Percentiles rank a stretch among this genome's conserved stretches.
Conservation (phyloP, 805 yeast genomes). For the Candida pseudoglaebosa region DNA sequence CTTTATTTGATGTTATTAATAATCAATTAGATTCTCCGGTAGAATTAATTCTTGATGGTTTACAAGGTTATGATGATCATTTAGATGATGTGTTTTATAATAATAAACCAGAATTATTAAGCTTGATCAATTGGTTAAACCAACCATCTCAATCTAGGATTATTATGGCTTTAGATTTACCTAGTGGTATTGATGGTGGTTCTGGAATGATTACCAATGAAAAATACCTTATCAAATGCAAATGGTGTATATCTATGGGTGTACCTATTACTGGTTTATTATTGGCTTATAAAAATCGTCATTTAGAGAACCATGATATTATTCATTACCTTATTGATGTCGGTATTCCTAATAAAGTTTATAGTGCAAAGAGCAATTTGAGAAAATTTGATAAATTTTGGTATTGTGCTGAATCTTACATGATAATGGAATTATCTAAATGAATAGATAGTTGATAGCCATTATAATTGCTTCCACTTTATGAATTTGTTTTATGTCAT, state of each 20-base stretch:
- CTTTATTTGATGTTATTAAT: constrained; percentile 33
- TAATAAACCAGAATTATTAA: constrained; percentile 37
- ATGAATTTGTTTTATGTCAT: too few species aligned
- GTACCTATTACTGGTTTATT: constrained; percentile 64
- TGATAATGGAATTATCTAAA: constrained; percentile 8
- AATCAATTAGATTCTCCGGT: constrained; percentile 64
- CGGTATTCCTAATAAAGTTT: constrained; percentile 64
- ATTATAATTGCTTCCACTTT: too few species aligned
- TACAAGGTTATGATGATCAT: constrained; percentile 78
- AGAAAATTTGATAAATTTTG: constrained; percentile 45
- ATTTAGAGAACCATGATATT: constrained; percentile 45
- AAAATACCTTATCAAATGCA: constrained; percentile 35
- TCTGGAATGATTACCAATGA: constrained; percentile 51
- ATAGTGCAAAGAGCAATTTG: constrained; percentile 34
- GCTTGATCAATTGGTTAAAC: constrained; percentile 68
- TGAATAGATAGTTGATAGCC: background rate
- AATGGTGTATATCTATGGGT: constrained; percentile 66
- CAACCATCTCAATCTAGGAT: constrained; percentile 36
- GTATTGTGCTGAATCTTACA: constrained; percentile 34
- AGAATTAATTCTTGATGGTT: constrained; percentile 75
- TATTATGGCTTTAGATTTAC: constrained; percentile 69
- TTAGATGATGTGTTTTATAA: constrained; percentile 51
- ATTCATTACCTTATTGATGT: constrained; percentile 62
- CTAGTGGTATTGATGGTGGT: constrained; percentile 80
- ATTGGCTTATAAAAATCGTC: constrained; percentile 56